Percentiles rank a stretch among this genome's conserved stretches.
These are phyloP conservation scores for Monosporozyma aquatica DNA, from an alignment of 805 yeast species.

Conservation along the genomic window DNA sequence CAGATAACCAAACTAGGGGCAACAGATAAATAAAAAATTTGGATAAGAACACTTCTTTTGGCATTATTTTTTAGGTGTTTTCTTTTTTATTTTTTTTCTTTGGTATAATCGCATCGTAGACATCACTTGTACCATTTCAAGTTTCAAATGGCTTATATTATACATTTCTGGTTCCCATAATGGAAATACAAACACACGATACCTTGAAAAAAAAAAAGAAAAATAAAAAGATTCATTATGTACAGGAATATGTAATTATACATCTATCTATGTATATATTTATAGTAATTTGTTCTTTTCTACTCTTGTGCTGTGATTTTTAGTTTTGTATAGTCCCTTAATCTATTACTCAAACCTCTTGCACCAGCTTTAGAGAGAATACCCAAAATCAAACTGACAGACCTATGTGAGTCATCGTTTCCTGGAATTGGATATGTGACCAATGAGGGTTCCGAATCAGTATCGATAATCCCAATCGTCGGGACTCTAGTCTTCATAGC, in stretches of 20 bases:
- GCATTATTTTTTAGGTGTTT: no score
- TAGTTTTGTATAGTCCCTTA: no score
- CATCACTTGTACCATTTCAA: no score
- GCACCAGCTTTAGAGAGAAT: slow-evolving; percentile 80
- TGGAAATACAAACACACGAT: no score
- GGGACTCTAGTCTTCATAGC: slow-evolving; percentile 79
- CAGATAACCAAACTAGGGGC: no score
- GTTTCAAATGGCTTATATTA: no score
- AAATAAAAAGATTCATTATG: neutral
- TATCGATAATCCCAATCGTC: slow-evolving; percentile 87
- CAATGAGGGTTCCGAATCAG: slow-evolving; percentile 82
- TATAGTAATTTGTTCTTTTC: neutral
- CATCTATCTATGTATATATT: neutral
- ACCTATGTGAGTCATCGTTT: slow-evolving; percentile 83
- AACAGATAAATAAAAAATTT: no score
- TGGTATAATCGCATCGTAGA: no score
- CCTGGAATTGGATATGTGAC: slow-evolving; percentile 95
- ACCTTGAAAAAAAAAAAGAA: no score
- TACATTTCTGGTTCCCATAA: no score
- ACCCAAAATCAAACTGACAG: slow-evolving; percentile 72
- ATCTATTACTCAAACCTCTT: slow-evolving; percentile 57
- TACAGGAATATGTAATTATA: slow-evolving; percentile 1
- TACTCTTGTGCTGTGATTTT: neutral
- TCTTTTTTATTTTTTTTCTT: no score
- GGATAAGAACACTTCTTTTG: no score